Base-by-base conservation (phyloP, 495 filamentous ascomycete genomes). In the Recurvomyces mirabilis region DNA sequence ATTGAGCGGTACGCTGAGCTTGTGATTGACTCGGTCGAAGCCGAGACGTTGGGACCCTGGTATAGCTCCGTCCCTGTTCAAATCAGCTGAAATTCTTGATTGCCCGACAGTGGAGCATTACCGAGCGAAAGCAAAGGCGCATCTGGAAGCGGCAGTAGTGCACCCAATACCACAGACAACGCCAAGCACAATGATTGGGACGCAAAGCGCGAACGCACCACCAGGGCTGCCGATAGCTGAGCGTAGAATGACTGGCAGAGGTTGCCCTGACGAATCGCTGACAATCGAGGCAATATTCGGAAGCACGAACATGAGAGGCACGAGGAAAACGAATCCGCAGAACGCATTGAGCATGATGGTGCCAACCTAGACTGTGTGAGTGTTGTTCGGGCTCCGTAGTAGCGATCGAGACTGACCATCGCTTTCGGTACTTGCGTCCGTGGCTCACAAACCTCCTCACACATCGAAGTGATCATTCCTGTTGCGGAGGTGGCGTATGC, bases 161-260 rank as follows among this genome's bases (percentile, higher is more conserved):
- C 77, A 76, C 29, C 74, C 78, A 15, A 72, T 72, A 7, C 73
- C 74, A 52, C 74, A 78, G 47, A 79, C 72, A 11, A 43, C 15
- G 5, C 23, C 40, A 18, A 43, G 40, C 47, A 80, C 68, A 51
- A 72, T 63, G 43, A 72, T 49, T 23, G 68, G 69, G 11, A 72
- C 50, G n/a, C 69, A 58, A 18, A 72, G 49, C 13, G 46, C 67
- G 40, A 72, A 66, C 4, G 68, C 63, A 20, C 59, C 69, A 17
- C 61, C 67, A 0, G 64, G 56, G 35, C 59, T 61, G 4, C 69
- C 69, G 2, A 72, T 59, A 9, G 69, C 69, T 68, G 2, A 61
- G 46, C 1, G 66, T 54, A 7, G 49, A 29, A 7, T n/a, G 26
- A 29, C 7, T 7, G 26, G 26, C 26, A 29, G n/a, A n/a, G 26